A percentile compares a stretch with the other conserved stretches of the same genome.
These are phyloP conservation scores for Musa beccarii DNA, from an alignment of 176 grass and related monocot species.

Conservation along the genomic window DNA sequence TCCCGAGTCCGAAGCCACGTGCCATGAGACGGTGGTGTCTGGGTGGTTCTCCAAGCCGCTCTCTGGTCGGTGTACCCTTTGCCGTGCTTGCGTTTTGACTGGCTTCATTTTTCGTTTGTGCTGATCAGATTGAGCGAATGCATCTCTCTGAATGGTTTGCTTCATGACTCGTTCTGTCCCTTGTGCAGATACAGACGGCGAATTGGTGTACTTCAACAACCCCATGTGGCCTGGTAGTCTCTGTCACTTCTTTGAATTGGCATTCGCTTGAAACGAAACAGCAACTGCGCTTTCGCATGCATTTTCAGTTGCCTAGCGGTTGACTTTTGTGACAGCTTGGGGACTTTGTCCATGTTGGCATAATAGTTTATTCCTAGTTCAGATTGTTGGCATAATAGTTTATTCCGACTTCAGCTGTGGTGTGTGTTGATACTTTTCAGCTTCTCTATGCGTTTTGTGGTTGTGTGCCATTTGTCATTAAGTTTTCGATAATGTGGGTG, in stretches of 20 bases:
- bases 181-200: constrained; percentile 53
- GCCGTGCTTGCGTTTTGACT: no score
- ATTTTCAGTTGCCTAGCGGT: no score
- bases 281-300: no score
- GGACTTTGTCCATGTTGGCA: no score
- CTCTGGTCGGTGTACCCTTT: not conserved
- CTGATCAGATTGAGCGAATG: not conserved
- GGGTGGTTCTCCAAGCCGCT: constrained; percentile 81
- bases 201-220: constrained; percentile 84
- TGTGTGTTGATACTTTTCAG: not conserved
- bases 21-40: constrained; percentile 75
- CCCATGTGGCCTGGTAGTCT: constrained; percentile 91
- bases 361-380: no score
- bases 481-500: not conserved
- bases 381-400: not conserved
- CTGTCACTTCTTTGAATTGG: not conserved
- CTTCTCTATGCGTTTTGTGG: not conserved
- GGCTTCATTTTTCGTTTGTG: no score
- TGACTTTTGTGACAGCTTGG: no score
- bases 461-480: not conserved
- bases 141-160: not conserved
- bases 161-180: constrained; percentile 12
- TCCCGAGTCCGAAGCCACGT: constrained; percentile 68
- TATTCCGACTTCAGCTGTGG: not conserved
- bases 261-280: not conserved